phyloP scores from a whole-genome alignment of 129 eudicot genomes.

The Smallanthus sonchifolius region DNA sequence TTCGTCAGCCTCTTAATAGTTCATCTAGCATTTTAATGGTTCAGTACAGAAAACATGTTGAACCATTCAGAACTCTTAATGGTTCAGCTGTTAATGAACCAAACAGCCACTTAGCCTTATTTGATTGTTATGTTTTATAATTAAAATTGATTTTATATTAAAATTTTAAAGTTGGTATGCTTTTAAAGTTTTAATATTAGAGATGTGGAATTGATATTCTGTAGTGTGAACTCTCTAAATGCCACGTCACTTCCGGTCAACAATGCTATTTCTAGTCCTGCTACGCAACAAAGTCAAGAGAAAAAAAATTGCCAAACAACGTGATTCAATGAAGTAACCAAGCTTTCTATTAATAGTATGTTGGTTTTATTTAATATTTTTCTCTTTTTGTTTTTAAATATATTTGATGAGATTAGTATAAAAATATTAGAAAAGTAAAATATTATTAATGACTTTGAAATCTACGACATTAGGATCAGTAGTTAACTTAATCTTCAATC shows the following conservation, averaged over 20 bases:
- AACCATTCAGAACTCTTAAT: too few species aligned
- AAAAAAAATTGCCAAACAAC: slow-evolving; percentile 7
- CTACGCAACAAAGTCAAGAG: background rate
- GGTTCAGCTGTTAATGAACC: too few species aligned
- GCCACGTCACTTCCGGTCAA: background rate
- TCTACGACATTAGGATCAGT: background rate
- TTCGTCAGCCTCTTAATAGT: too few species aligned
- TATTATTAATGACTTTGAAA: background rate
- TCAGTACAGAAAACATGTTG: too few species aligned
- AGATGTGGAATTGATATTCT: background rate
- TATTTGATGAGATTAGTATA: background rate
- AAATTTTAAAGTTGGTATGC: too few species aligned
- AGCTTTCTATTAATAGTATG: slow-evolving; percentile 10
- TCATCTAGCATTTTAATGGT: too few species aligned
- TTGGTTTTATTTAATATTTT: background rate
- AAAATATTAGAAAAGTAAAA: background rate
- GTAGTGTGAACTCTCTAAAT: background rate
- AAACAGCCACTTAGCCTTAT: too few species aligned
- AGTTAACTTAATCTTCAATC: background rate
- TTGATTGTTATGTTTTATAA: too few species aligned
- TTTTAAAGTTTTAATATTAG: too few species aligned
- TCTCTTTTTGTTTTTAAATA: background rate
- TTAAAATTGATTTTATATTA: too few species aligned
- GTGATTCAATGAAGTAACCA: background rate
- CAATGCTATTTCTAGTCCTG: background rate